Conservation (phyloP, 805 yeast species). For the Nakazawaea wyomingensis region DNA sequence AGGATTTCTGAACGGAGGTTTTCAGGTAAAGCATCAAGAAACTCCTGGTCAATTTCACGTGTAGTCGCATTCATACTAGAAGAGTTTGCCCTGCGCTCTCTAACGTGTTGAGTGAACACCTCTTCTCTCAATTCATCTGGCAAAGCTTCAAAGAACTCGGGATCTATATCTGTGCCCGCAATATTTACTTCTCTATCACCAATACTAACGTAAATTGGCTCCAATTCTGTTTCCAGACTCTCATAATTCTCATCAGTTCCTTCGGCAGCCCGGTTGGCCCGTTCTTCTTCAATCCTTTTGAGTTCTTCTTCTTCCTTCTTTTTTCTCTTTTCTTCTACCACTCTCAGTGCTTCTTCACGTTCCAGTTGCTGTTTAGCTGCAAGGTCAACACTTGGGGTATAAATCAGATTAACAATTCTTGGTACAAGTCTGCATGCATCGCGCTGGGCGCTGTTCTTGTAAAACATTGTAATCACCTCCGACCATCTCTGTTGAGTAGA, state of each 20-base stretch:
- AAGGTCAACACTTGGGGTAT: constrained; percentile 41
- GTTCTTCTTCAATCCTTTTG: constrained; percentile 30
- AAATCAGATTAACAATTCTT: constrained; percentile 41
- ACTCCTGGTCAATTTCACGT: constrained; percentile 74
- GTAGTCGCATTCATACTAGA: constrained; percentile 34
- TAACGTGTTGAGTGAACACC: constrained; percentile 77
- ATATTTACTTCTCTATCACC: constrained; percentile 80
- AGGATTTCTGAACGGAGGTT: constrained; percentile 55
- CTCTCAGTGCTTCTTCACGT: constrained; percentile 20
- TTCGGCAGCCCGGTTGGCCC: constrained; percentile 17
- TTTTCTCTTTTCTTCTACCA: constrained; percentile 24
- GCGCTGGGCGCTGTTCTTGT: constrained; percentile 33
- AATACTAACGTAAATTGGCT: constrained; percentile 65
- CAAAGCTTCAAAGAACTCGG: constrained; percentile 80
- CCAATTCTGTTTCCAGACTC: constrained; percentile 17
- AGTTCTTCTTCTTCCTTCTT: constrained; percentile 29
- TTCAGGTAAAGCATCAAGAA: constrained; percentile 75
- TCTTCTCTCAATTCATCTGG: constrained; percentile 94
- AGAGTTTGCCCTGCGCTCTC: constrained; percentile 64
- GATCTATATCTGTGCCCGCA: constrained; percentile 87
- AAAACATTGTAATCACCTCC: constrained; percentile 48
- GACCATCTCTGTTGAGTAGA: constrained; percentile 69
- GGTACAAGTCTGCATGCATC: constrained; percentile 32
- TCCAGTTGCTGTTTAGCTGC: constrained; percentile 25
- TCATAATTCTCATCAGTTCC: constrained; percentile 17